Evolutionary conservation across 495 filamentous ascomycete species (phyloP).

Genomic region (Lasiosphaeriaceae sp.): DNA sequence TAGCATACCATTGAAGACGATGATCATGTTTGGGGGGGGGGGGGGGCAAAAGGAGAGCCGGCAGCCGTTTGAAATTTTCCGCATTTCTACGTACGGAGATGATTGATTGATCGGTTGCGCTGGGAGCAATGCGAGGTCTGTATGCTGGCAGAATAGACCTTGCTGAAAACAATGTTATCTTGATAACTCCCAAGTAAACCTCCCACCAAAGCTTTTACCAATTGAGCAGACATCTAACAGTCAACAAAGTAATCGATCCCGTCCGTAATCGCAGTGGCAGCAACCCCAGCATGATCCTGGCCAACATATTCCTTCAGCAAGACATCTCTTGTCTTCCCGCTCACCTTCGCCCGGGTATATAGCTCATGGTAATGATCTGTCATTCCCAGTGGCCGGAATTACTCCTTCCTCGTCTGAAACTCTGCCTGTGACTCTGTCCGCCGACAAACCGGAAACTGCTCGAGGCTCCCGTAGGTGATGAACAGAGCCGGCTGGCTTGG

Average conservation of each 20-base stretch:
- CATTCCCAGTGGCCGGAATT: constrained; percentile 6
- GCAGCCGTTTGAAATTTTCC: too few species aligned
- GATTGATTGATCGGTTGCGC: too few species aligned
- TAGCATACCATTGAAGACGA: too few species aligned
- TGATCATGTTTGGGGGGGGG: too few species aligned
- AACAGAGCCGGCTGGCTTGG: constrained; percentile 8
- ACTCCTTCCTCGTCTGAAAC: constrained; percentile 15
- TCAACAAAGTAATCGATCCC: constrained; percentile 26
- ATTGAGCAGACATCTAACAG: constrained; percentile 18
- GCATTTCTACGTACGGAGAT: too few species aligned
- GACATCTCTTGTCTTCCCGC: constrained; percentile 16
- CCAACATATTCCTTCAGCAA: constrained; percentile 21
- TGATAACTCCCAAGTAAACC: too few species aligned
- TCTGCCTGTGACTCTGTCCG: constrained; percentile 17
- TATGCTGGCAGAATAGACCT: too few species aligned
- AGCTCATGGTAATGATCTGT: constrained; percentile 17
- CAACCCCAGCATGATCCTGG: constrained; percentile 20
- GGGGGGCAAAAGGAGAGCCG: too few species aligned
- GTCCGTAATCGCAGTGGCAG: constrained; percentile 18
- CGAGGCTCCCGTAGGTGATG: constrained; percentile 14
- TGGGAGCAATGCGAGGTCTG: too few species aligned
- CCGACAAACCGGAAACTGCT: constrained; percentile 18
- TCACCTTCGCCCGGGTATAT: constrained; percentile 14
- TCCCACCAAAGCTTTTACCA: too few species aligned
- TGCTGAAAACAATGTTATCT: too few species aligned